phyloP scores from a whole-genome alignment of 257 asterid species.

The Linaria vulgaris region DNA sequence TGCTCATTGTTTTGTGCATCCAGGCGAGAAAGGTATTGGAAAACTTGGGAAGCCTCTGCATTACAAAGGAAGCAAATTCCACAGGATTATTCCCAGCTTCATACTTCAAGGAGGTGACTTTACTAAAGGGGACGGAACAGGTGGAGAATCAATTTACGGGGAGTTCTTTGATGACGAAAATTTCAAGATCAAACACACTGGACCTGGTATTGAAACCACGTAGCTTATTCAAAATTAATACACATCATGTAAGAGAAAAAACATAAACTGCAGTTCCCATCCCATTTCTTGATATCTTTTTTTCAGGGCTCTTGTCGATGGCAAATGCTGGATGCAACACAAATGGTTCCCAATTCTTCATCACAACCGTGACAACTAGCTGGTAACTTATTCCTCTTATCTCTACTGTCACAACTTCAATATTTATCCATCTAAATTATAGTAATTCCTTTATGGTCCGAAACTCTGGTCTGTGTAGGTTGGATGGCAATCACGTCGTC shows the following conservation, averaged over 20 bases:
- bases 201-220: constrained; percentile 59
- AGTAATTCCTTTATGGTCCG: too few relatives aligned
- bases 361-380: constrained; percentile 89
- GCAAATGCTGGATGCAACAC: constrained; percentile 87
- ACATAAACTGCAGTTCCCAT: background rate
- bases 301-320: constrained; percentile 74
- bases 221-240: background rate
- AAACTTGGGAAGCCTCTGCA: constrained; percentile 83
- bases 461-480: constrained; percentile 38
- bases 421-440: background rate
- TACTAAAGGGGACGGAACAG: constrained; percentile 94
- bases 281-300: too few relatives aligned
- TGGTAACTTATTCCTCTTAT: constrained; percentile 44
- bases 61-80: constrained; percentile 84
- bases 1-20: constrained; percentile 20
- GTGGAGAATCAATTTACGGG: constrained; percentile 89
- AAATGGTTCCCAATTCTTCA: constrained; percentile 93
- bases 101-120: constrained; percentile 98
- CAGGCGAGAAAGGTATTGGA: constrained; percentile 91
- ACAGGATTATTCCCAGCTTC: constrained; percentile 90
- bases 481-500: constrained; percentile 89
- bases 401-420: background rate
- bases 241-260: background rate
- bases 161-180: constrained; percentile 85
- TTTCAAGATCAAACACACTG: constrained; percentile 85